Base-by-base conservation (phyloP, 2,329 filamentous ascomycete genomes). In the Ambrosiella beaveri region DNA sequence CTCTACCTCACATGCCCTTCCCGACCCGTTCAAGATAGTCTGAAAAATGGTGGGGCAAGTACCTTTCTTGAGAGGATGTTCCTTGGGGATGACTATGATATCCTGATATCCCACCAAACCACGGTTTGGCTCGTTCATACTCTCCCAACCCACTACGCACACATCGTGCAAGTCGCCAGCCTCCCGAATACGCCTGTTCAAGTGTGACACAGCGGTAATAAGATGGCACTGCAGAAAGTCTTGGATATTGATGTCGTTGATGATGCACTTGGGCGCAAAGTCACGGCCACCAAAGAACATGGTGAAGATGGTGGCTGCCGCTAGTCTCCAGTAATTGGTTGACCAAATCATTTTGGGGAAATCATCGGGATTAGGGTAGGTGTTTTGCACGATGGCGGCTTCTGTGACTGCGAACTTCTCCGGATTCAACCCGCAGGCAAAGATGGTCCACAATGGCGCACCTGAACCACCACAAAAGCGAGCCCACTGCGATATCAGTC, bases 261-360 rank as follows among this genome's bases (percentile, higher is more conserved):
- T 91, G 63, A 96, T 86, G 64, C 91, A 95, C 66, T 95, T 96
- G 2, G 94, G 94, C 1, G 93, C 88, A 73, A 96, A 97, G 65
- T 94, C 88, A 62, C 76, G 81, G 40, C 93, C 93, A 7, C 79
- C 90, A 68, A 94, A 98, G 73, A 95, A 98, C 56, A 97, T 73
- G 0, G 91, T 95, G 68, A 96, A 97, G 64, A 97, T 88, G 51
- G 88, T 90, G 63, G 90, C 88, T 54, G 85, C 86, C 2, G 85
- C 90, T 54, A 97, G 75, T 27, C 93, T 81, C 62, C 82, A 86
- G 70, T 98, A 98, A 68, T 98, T 98, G 56, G 94, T 97, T 13
- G 91, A 89, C 93, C 93, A 98, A 59, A 97, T 91, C 94, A 98
- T 98, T 73, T 96, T 97, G 27, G 93, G 93, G 63, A 91, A 98